These are phyloP conservation scores for Nakataea oryzae DNA, from an alignment of 2,329 filamentous ascomycete genomes.

Conservation along the genomic window DNA sequence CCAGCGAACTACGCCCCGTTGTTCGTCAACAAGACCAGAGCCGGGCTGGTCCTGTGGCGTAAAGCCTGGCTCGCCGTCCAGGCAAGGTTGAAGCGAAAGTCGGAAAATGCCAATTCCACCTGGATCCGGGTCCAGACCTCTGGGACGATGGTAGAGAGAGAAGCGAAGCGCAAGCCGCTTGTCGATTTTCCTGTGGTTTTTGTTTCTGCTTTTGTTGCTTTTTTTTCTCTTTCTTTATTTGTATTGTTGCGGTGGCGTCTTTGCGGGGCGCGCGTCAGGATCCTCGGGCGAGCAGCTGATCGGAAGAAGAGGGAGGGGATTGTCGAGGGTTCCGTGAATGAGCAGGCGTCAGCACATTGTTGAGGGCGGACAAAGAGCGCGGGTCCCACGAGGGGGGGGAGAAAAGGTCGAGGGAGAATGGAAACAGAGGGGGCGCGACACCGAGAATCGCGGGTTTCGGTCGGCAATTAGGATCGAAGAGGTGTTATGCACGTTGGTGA, in stretches of 20 bases:
- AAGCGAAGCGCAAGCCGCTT: background rate
- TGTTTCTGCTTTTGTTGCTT: background rate
- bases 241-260: background rate
- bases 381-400: background rate
- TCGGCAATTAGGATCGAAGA: background rate
- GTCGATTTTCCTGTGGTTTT: background rate
- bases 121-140: background rate
- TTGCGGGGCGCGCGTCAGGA: background rate
- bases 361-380: background rate
- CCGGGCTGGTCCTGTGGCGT: conserved; percentile 7
- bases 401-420: background rate
- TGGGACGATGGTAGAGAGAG: background rate
- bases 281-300: background rate
- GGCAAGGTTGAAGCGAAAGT: background rate
- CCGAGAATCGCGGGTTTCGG: background rate
- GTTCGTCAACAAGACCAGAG: background rate
- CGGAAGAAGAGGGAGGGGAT: background rate
- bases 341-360: background rate
- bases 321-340: background rate
- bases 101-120: background rate
- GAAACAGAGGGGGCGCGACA: background rate
- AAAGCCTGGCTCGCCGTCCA: background rate
- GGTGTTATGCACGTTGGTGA: background rate
- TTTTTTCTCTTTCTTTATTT: conserved; percentile 4
- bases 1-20: conserved; percentile 2